A percentile compares a stretch with the other conserved stretches of the same genome.
Conservation (phyloP, 805 yeast species). For the Candida arabinofermentans region DNA sequence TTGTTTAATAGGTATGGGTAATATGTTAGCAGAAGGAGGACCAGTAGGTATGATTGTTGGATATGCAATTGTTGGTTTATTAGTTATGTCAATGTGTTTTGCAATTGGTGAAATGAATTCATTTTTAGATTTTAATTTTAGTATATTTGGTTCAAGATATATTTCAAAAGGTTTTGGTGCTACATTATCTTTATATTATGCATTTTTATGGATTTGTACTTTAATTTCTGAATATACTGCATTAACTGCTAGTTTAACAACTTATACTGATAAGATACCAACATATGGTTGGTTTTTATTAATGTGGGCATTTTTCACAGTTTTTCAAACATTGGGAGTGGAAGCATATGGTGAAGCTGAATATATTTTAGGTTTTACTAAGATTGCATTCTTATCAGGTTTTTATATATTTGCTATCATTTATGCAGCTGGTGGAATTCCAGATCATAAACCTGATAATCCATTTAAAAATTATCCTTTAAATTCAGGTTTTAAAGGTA, state of each 20-base stretch:
- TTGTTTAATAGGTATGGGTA: constrained; percentile 44
- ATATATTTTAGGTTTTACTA: constrained; percentile 47
- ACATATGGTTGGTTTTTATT: constrained; percentile 52
- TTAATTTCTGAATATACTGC: constrained; percentile 53
- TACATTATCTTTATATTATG: constrained; percentile 49
- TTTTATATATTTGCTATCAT: constrained; percentile 48
- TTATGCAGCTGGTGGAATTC: constrained; percentile 40
- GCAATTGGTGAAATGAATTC: constrained; percentile 55
- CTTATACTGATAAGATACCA: constrained; percentile 50
- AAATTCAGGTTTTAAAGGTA: constrained; percentile 46
- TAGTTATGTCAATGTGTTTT: constrained; percentile 53
- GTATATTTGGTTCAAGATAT: constrained; percentile 46
- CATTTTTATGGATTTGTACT: constrained; percentile 53
- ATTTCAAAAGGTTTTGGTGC: constrained; percentile 57
- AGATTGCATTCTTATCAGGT: constrained; percentile 41
- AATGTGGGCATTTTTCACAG: constrained; percentile 48
- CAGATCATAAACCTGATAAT: constrained; percentile 28
- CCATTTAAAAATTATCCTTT: constrained; percentile 34
- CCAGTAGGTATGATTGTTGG: constrained; percentile 50
- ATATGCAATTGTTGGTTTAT: constrained; percentile 47
- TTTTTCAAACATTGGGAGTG: constrained; percentile 49
- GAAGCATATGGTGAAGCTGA: constrained; percentile 55
- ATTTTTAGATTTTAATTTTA: constrained; percentile 49
- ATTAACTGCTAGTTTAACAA: constrained; percentile 44
- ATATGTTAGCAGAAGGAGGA: constrained; percentile 46